A percentile compares a stretch with the other conserved stretches of the same genome.
Evolutionary conservation across 768 basidiomycete species (phyloP).

Genomic region (Cystobasidium ongulense): DNA sequence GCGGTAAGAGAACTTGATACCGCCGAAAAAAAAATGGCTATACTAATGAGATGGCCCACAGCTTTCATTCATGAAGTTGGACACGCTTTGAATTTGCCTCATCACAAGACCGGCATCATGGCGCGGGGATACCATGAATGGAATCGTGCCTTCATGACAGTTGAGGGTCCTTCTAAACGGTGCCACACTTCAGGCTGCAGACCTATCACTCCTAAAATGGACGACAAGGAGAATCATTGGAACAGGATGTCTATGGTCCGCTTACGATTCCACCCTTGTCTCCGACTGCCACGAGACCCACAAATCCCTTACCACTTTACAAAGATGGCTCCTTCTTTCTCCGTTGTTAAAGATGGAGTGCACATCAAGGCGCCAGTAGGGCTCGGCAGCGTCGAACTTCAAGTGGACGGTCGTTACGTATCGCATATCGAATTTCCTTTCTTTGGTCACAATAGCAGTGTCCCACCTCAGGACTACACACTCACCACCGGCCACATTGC

Average conservation of each 20-base stretch:
- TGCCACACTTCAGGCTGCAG: slow-evolving; percentile 7
- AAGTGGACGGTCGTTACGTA: slow-evolving; percentile 13
- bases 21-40: no score
- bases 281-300: slow-evolving; percentile 23
- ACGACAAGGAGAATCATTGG: slow-evolving; percentile 33
- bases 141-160: slow-evolving; percentile 24
- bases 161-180: slow-evolving; percentile 10
- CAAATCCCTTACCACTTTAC: slow-evolving; percentile 23
- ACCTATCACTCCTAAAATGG: slow-evolving; percentile 36
- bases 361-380: slow-evolving; percentile 4
- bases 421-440: slow-evolving; percentile 20
- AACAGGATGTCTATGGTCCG: slow-evolving; percentile 22
- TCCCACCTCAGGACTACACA: slow-evolving; percentile 1
- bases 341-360: slow-evolving; percentile 20
- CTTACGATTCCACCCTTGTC: slow-evolving; percentile 21
- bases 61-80: slow-evolving; percentile 31
- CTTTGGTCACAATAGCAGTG: not conserved
- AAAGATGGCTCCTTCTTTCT: slow-evolving; percentile 6
- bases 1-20: no score
- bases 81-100: slow-evolving; percentile 26
- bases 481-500: slow-evolving; percentile 6
- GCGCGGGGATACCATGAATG: slow-evolving; percentile 28
- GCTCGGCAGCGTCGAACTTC: slow-evolving; percentile 15
- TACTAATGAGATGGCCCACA: not conserved
- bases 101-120: slow-evolving; percentile 29